phyloP scores from a whole-genome alignment of 106 monocot species.

The Dactylorhiza incarnata region DNA sequence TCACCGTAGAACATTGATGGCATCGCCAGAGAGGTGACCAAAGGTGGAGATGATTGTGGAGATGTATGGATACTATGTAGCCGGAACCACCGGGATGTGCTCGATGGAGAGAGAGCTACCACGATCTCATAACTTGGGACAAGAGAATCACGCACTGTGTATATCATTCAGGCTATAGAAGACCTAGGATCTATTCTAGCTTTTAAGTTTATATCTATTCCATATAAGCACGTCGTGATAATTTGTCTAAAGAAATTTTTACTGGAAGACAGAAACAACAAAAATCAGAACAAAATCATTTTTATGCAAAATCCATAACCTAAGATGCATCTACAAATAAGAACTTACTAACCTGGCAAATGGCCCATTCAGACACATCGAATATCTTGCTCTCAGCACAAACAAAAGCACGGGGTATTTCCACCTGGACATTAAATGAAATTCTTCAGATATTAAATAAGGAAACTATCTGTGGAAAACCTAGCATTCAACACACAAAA shows the following conservation, averaged over 20 bases:
- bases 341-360: conserved; percentile 64
- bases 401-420: conserved; percentile 93
- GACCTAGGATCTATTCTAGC: too few species aligned
- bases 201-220: neutral
- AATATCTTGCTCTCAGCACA: conserved; percentile 99
- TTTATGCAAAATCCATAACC: neutral
- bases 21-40: too few species aligned
- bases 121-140: too few species aligned
- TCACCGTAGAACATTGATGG: too few species aligned
- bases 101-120: too few species aligned
- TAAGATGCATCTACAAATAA: neutral
- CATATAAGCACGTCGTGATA: neutral
- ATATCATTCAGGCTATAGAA: neutral
- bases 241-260: neutral
- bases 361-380: conserved; percentile 97
- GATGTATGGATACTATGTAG: too few species aligned
- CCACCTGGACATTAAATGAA: conserved; percentile 39
- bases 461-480: neutral
- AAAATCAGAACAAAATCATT: neutral
- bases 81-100: too few species aligned
- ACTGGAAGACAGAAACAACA: neutral
- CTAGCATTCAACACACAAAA: neutral
- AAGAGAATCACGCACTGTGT: too few species aligned
- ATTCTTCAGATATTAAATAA: conserved; percentile 4
- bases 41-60: too few species aligned